Conservation (phyloP, 2,329 filamentous ascomycete genomes). For the Lachnum nothofagi region DNA sequence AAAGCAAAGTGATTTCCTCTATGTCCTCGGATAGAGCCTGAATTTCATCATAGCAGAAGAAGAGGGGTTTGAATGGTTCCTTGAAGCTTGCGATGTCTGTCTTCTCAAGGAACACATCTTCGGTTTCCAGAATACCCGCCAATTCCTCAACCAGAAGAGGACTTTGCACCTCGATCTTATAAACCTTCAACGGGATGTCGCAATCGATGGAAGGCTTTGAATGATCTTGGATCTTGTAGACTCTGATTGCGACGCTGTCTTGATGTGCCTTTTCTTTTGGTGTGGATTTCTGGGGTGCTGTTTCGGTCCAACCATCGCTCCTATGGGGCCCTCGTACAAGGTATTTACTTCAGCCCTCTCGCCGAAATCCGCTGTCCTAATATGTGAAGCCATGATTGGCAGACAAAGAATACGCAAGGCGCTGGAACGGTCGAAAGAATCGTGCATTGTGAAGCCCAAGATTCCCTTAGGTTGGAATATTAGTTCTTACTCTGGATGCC, state of each 20-base stretch:
- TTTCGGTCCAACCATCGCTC: slow-evolving; percentile 17
- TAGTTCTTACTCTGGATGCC: no score
- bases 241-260: slow-evolving; percentile 40
- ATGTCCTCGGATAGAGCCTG: slow-evolving; percentile 31
- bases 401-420: no score
- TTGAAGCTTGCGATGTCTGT: slow-evolving; percentile 36
- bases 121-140: slow-evolving; percentile 40
- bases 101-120: slow-evolving; percentile 37
- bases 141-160: slow-evolving; percentile 38
- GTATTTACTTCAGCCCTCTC: slow-evolving; percentile 13
- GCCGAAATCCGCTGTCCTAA: slow-evolving; percentile 18
- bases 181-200: slow-evolving; percentile 37
- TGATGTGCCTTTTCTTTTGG: slow-evolving; percentile 24
- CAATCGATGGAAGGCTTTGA: slow-evolving; percentile 38
- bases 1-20: no score
- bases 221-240: slow-evolving; percentile 43
- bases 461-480: no score
- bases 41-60: slow-evolving; percentile 43
- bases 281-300: slow-evolving; percentile 16
- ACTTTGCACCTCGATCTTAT: slow-evolving; percentile 42
- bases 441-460: no score
- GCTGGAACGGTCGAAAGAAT: no score
- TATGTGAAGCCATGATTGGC: no score
- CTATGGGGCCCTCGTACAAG: slow-evolving; percentile 21
- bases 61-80: slow-evolving; percentile 40